Percentiles rank a stretch among this genome's conserved stretches.
Evolutionary conservation across 305 asterid species (phyloP).

Genomic region (Nicotiana rustica): DNA sequence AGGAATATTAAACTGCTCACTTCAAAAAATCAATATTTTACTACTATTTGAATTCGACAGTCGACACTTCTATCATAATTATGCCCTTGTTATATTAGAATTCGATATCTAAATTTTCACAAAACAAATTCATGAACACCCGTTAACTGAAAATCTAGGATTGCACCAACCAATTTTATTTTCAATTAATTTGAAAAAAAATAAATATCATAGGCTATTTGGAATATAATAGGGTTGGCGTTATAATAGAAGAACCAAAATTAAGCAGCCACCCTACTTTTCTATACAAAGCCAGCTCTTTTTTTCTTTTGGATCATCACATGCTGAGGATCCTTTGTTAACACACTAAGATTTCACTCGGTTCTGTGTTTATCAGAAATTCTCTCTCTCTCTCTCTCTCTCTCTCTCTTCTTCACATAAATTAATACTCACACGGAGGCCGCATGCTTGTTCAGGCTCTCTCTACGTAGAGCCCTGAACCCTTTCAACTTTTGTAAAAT

Average conservation of each 20-base stretch:
- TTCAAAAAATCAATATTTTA: no score
- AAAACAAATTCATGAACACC: not conserved
- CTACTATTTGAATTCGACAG: accelerated
- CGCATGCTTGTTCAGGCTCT: constrained; percentile 26
- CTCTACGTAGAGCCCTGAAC: constrained; percentile 10
- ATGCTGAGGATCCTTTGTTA: not conserved
- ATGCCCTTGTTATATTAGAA: not conserved
- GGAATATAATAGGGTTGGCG: constrained; percentile 22
- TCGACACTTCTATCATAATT: no score
- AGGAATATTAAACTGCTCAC: no score
- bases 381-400: not conserved
- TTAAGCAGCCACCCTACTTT: constrained; percentile 24
- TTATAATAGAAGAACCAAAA: constrained; percentile 22
- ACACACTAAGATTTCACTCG: not conserved
- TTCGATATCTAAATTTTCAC: not conserved
- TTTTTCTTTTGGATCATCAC: not conserved
- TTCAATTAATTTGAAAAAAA: not conserved
- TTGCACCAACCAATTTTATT: not conserved
- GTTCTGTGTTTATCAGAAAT: not conserved
- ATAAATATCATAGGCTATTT: not conserved
- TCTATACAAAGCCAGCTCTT: not conserved
- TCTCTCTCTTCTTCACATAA: not conserved
- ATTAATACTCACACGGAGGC: not conserved
- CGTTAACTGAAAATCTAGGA: not conserved
- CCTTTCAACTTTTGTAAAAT: constrained; percentile 14